These are phyloP conservation scores for Pythium vanterpoolii DNA, from an alignment of 352 stramenopile species.

Conservation along the genomic window DNA sequence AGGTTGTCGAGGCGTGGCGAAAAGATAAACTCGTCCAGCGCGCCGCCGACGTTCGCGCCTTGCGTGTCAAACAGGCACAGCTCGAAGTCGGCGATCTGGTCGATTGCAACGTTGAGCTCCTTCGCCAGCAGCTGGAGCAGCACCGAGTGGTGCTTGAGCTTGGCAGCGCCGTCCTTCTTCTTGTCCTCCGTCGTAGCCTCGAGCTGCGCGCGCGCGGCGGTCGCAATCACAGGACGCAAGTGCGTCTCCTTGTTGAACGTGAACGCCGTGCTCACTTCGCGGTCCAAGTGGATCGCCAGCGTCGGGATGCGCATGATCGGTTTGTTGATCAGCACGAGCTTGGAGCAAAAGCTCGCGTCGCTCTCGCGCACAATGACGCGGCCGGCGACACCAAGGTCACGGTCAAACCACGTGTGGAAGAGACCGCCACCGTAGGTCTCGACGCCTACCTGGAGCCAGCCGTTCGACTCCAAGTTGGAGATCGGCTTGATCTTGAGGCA, in stretches of 20 bases:
- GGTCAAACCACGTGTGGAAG: slow-evolving; percentile 99
- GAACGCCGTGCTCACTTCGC: slow-evolving; percentile 88
- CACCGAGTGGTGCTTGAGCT: slow-evolving; percentile 89
- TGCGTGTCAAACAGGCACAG: slow-evolving; percentile 96
- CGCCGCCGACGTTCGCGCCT: slow-evolving; percentile 88
- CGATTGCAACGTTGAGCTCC: slow-evolving; percentile 77
- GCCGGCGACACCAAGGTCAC: slow-evolving; percentile 92
- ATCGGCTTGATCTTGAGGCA: slow-evolving; percentile 96
- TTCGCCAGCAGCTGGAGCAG: slow-evolving; percentile 92
- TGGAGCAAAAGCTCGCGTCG: slow-evolving; percentile 65
- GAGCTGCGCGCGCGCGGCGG: slow-evolving; percentile 79
- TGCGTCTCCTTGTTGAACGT: slow-evolving; percentile 97
- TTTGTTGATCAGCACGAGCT: slow-evolving; percentile 92
- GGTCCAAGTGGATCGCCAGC: slow-evolving; percentile 97
- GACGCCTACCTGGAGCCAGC: slow-evolving; percentile 81
- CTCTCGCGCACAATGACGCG: slow-evolving; percentile 89
- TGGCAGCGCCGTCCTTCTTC: slow-evolving; percentile 42
- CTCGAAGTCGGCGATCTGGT: slow-evolving; percentile 96
- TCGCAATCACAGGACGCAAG: slow-evolving; percentile 91
- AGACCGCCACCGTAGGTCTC: slow-evolving; percentile 90
- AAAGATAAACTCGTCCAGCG: slow-evolving; percentile 95
- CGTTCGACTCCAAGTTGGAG: slow-evolving; percentile 85
- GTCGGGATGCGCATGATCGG: slow-evolving; percentile 96
- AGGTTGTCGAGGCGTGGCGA: slow-evolving; percentile 97
- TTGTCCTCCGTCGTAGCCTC: slow-evolving; percentile 65